phyloP scores from a whole-genome alignment of 129 eudicot species.

The Lonicera japonica region DNA sequence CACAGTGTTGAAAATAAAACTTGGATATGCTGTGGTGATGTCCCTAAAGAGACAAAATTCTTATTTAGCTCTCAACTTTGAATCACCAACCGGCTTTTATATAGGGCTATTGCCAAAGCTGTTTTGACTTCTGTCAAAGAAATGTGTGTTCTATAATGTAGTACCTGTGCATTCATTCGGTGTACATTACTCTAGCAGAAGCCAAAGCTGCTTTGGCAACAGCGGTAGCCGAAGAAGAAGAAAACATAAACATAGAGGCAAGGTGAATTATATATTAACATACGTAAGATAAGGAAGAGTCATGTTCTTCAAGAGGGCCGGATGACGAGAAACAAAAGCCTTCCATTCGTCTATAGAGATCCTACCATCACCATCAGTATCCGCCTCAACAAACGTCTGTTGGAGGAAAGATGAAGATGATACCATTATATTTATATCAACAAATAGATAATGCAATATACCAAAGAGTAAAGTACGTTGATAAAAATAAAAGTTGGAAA shows the following conservation, averaged over 20 bases:
- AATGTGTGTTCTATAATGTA: neutral
- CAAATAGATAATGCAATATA: too few species aligned
- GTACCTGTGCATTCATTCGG: too few species aligned
- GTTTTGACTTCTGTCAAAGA: neutral
- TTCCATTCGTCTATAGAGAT: slow-evolving; percentile 74
- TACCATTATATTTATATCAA: neutral
- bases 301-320: slow-evolving; percentile 71
- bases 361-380: slow-evolving; percentile 66
- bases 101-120: neutral
- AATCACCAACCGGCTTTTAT: too few species aligned
- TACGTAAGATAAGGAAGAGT: slow-evolving; percentile 77
- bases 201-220: too few species aligned
- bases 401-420: neutral
- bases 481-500: too few species aligned
- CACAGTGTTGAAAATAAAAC: slow-evolving; percentile 80
- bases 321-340: slow-evolving; percentile 46
- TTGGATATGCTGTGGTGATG: slow-evolving; percentile 64
- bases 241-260: neutral
- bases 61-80: too few species aligned
- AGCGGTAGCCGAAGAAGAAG: too few species aligned
- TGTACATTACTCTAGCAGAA: too few species aligned
- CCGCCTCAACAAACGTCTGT: slow-evolving; percentile 88
- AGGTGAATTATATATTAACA: neutral
- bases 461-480: too few species aligned
- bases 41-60: slow-evolving; percentile 42